phyloP scores from a whole-genome alignment of 148 eudicot genomes.

The Salicornia ramosissima region DNA sequence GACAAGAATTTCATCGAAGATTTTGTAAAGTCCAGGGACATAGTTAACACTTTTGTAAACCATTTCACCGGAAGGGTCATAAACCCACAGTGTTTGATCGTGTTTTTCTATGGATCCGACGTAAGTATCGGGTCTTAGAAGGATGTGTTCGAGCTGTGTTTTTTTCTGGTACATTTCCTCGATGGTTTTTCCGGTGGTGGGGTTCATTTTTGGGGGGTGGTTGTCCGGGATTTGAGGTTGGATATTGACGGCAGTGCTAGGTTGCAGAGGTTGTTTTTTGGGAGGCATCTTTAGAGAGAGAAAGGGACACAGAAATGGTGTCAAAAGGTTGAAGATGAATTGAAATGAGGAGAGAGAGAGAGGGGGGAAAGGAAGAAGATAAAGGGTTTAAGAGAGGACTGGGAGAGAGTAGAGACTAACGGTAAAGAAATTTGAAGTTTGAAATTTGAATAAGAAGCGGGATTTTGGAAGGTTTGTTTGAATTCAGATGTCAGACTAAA shows the following conservation, averaged over 20 bases:
- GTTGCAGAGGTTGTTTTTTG: constrained; percentile 38
- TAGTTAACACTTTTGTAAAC: constrained; percentile 33
- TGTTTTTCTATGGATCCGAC: constrained; percentile 82
- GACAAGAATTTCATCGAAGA: constrained; percentile 90
- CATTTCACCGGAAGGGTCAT: constrained; percentile 39
- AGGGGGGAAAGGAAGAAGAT: background rate
- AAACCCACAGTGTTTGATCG: constrained; percentile 70
- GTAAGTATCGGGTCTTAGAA: constrained; percentile 97
- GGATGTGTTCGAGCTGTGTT: constrained; percentile 89
- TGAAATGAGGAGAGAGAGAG: background rate
- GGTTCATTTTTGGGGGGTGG: background rate
- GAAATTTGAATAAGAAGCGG: constrained; percentile 20
- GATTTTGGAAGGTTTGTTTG: constrained; percentile 4
- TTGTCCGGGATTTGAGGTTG: background rate
- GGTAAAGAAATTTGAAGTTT: constrained; percentile 17
- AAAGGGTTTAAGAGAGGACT: background rate
- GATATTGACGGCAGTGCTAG: constrained; percentile 56
- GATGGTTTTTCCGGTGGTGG: constrained; percentile 42
- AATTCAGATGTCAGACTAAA: no score
- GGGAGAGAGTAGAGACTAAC: background rate
- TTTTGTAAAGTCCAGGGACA: constrained; percentile 93
- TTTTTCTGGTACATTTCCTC: constrained; percentile 96
- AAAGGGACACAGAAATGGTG: constrained; percentile 47
- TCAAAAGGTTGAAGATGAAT: constrained; percentile 19
- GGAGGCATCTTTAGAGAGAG: constrained; percentile 29